Evolutionary conservation across 2,329 filamentous ascomycete species (phyloP).

Genomic region (Fusarium papillatum): DNA sequence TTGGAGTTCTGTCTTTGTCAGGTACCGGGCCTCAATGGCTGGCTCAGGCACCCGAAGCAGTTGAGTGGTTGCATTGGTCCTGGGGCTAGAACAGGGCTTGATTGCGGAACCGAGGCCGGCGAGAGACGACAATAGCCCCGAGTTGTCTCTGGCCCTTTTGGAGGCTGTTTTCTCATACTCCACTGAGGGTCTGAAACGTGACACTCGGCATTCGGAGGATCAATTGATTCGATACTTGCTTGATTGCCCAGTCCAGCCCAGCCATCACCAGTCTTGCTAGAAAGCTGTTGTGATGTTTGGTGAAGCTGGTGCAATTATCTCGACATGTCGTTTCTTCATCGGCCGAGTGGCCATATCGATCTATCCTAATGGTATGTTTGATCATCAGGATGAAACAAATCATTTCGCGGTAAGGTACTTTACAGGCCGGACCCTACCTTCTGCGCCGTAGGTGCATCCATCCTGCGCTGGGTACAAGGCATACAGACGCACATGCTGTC

Average conservation of each 20-base stretch:
- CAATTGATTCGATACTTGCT: constrained; percentile 12
- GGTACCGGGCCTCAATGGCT: constrained; percentile 15
- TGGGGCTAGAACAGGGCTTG: constrained; percentile 8
- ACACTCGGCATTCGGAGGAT: constrained; percentile 12
- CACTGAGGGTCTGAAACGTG: constrained; percentile 5
- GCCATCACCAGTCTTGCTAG: neutral
- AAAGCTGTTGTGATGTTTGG: neutral
- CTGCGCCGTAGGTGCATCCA: neutral
- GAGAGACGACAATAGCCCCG: neutral
- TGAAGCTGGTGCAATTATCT: neutral
- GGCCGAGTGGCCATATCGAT: constrained; percentile 16
- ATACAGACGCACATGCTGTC: constrained; percentile 1
- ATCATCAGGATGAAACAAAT: constrained; percentile 27
- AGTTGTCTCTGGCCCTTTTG: neutral
- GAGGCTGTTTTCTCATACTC: constrained; percentile 14
- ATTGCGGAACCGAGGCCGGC: constrained; percentile 11
- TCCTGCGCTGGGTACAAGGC: constrained; percentile 7
- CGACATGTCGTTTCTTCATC: neutral
- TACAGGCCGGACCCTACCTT: neutral
- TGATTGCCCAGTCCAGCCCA: neutral
- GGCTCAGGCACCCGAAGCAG: constrained; percentile 20
- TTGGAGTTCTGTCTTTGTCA: constrained; percentile 20
- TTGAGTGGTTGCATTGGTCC: constrained; percentile 26
- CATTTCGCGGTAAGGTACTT: constrained; percentile 19
- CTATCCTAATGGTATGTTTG: constrained; percentile 4